Conservation (phyloP, 1,284 basidiomycete species). For the Leccinum pachyderme region DNA sequence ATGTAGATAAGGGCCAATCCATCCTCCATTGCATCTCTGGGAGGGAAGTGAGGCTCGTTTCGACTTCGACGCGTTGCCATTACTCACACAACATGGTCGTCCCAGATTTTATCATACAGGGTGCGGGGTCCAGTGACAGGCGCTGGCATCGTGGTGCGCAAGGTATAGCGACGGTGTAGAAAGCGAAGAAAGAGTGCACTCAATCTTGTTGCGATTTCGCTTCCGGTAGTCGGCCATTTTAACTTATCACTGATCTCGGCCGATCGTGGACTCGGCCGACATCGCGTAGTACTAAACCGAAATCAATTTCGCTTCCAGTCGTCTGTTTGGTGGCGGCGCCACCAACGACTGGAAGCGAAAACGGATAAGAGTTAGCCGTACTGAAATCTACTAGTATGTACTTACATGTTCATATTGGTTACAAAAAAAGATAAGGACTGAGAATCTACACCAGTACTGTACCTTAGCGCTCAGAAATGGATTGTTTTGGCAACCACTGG, state of each 20-base stretch:
- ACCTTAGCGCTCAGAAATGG: too few relatives aligned
- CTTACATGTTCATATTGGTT: too few relatives aligned
- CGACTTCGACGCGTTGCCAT: conserved; percentile 3
- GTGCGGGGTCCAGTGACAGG: conserved; percentile 67
- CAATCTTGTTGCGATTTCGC: neutral
- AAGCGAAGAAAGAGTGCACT: neutral
- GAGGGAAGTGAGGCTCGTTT: conserved; percentile 16
- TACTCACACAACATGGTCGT: conserved; percentile 88
- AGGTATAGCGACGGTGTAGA: conserved; percentile 1
- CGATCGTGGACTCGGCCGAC: conserved; percentile 27
- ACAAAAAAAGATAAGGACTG: too few relatives aligned
- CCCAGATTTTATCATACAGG: conserved; percentile 95
- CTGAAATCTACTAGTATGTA: too few relatives aligned
- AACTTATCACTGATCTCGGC: conserved; percentile 14
- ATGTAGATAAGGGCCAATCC: conserved; percentile 91
- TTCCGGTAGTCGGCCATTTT: neutral
- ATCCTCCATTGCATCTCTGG: conserved; percentile 72
- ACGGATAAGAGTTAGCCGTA: too few relatives aligned
- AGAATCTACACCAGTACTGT: too few relatives aligned
- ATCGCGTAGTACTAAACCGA: neutral
- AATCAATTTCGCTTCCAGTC: neutral
- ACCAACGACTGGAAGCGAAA: neutral
- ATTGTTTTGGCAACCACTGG: too few relatives aligned
- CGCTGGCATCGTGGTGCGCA: conserved; percentile 50
- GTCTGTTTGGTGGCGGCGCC: neutral